A percentile compares a stretch with the other conserved stretches of the same genome.
Evolutionary conservation across 257 asterid species (phyloP).

Genomic region (Scutellaria barbata): DNA sequence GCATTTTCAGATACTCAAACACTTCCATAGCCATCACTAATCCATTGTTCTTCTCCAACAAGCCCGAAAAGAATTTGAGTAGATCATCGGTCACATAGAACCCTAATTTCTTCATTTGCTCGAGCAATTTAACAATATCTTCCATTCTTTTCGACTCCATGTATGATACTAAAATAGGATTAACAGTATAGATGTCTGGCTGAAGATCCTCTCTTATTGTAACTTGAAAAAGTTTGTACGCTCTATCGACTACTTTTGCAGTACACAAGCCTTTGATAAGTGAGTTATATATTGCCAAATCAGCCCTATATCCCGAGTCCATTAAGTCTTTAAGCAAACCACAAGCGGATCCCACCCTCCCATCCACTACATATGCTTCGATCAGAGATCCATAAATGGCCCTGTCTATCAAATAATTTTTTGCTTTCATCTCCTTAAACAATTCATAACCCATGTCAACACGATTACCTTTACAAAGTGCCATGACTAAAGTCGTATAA

Average conservation of each 20-base stretch:
- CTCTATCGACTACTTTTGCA: constrained; percentile 64
- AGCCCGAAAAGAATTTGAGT: constrained; percentile 58
- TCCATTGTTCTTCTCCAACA: constrained; percentile 50
- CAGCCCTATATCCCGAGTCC: constrained; percentile 91
- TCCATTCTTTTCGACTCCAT: constrained; percentile 70
- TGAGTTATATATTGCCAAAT: constrained; percentile 76
- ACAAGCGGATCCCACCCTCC: constrained; percentile 77
- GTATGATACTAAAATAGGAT: constrained; percentile 69
- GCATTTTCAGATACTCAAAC: constrained; percentile 61
- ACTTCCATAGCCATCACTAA: constrained; percentile 60
- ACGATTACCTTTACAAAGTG: constrained; percentile 61
- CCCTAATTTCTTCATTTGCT: constrained; percentile 64
- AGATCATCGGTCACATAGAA: constrained; percentile 51
- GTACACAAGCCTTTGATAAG: constrained; percentile 82
- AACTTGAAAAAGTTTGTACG: constrained; percentile 74
- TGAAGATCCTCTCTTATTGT: constrained; percentile 80
- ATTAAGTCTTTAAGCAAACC: constrained; percentile 85
- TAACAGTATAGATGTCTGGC: constrained; percentile 72
- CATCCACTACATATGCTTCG: constrained; percentile 78
- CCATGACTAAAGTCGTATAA: constrained; percentile 74
- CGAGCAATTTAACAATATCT: constrained; percentile 67
- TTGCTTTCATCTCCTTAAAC: constrained; percentile 87
- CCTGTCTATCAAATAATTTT: constrained; percentile 75
- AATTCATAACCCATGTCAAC: constrained; percentile 66
- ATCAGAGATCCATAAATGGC: constrained; percentile 81